These are phyloP conservation scores for Triticum urartu DNA, from an alignment of 176 grass and related monocot species.

Conservation along the genomic window DNA sequence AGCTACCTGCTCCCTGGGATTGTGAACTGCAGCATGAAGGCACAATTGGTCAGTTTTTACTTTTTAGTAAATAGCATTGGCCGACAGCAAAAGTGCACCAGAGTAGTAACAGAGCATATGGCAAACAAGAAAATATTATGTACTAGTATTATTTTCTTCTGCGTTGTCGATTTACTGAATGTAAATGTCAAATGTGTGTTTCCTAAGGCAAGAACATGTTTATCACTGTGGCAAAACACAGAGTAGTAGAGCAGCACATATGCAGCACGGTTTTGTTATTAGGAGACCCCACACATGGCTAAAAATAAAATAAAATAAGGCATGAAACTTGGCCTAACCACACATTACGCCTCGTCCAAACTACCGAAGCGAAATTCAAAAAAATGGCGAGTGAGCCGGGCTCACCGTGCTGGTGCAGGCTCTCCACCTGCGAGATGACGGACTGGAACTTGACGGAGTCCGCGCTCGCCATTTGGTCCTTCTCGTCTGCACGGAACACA, in stretches of 20 bases:
- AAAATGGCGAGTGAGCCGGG: background rate
- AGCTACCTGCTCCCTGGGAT: constrained; percentile 81
- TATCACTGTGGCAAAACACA: background rate
- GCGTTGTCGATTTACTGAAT: background rate
- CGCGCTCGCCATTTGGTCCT: constrained; percentile 45
- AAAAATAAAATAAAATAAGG: background rate
- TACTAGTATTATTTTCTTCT: background rate
- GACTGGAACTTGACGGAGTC: constrained; percentile 61
- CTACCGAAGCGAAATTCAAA: background rate
- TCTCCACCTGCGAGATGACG: constrained; percentile 70
- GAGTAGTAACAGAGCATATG: background rate
- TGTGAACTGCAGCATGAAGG: constrained; percentile 55
- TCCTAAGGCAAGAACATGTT: background rate
- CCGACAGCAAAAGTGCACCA: background rate
- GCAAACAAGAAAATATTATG: background rate
- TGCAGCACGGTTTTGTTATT: background rate
- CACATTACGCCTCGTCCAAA: background rate
- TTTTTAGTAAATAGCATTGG: background rate
- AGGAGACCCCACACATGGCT: background rate
- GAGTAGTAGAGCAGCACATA: background rate
- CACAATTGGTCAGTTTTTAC: background rate
- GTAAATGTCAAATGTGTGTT: background rate
- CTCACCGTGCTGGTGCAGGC: constrained; percentile 61
- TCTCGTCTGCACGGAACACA: constrained; percentile 49
- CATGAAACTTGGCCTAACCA: background rate